These are phyloP conservation scores for Huntiella abstrusa DNA, from an alignment of 2,329 filamentous ascomycete genomes.

Conservation along the genomic window DNA sequence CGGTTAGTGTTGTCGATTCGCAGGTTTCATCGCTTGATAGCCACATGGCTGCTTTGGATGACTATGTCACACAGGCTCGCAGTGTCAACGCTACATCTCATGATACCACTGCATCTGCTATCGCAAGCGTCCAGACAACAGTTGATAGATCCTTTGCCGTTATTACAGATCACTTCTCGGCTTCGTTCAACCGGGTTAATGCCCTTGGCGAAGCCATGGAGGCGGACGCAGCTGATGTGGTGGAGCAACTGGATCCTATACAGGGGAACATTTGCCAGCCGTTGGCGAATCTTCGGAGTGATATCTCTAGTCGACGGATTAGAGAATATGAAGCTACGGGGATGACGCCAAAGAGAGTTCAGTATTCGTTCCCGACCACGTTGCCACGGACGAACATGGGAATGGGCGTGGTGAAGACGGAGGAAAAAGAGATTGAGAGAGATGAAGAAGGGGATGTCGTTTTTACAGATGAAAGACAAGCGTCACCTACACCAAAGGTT, in stretches of 20 bases:
- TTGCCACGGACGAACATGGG: conserved; percentile 49
- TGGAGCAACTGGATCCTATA: conserved; percentile 43
- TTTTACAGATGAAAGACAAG: conserved; percentile 21
- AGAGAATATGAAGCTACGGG: conserved; percentile 74
- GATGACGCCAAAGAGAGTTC: conserved; percentile 60
- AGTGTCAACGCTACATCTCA: conserved; percentile 66
- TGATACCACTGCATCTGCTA: conserved; percentile 43
- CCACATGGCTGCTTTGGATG: conserved; percentile 81
- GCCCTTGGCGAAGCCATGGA: conserved; percentile 51
- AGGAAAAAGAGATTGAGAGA: conserved; percentile 14
- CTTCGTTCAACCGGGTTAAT: conserved; percentile 48
- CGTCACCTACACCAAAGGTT: not conserved
- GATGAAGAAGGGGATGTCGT: conserved; percentile 19
- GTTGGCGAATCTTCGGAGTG: conserved; percentile 49
- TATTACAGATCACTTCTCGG: conserved; percentile 51
- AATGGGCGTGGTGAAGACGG: conserved; percentile 8
- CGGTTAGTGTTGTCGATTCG: conserved; percentile 70
- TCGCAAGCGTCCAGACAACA: conserved; percentile 45
- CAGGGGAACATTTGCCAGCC: conserved; percentile 43
- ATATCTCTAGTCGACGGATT: conserved; percentile 45
- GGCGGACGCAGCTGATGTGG: conserved; percentile 36
- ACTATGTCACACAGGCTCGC: conserved; percentile 69
- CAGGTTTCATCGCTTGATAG: conserved; percentile 72
- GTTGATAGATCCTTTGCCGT: conserved; percentile 54
- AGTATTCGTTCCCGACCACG: conserved; percentile 62